Evolutionary conservation across 2,329 filamentous ascomycete genomes (phyloP).

Genomic region (Microdochium trichocladiopsis): DNA sequence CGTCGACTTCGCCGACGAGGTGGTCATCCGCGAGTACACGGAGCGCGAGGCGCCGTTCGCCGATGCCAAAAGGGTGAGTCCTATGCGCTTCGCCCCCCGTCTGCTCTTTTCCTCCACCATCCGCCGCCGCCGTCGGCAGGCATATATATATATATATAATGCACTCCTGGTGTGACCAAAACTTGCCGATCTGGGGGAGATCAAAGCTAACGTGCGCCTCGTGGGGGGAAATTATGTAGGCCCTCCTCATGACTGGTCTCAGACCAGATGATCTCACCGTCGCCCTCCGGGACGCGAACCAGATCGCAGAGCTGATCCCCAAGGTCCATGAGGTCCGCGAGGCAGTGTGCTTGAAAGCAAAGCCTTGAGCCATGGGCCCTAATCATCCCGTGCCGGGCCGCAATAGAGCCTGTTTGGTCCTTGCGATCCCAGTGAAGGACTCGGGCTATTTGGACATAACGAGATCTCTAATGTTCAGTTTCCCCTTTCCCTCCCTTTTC

Average conservation of each 20-base stretch:
- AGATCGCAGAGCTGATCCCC: conserved; percentile 54
- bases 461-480: too few species aligned
- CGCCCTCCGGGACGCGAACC: conserved; percentile 63
- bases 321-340: conserved; percentile 56
- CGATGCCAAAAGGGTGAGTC: conserved; percentile 61
- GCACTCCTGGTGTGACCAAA: too few species aligned
- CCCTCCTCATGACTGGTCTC: conserved; percentile 26
- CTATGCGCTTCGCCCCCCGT: conserved; percentile 1
- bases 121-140: too few species aligned
- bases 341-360: conserved; percentile 14
- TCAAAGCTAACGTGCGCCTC: too few species aligned
- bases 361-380: background rate
- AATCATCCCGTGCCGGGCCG: too few species aligned
- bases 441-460: too few species aligned
- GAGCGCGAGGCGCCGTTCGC: conserved; percentile 79
- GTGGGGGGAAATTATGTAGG: too few species aligned
- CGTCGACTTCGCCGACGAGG: conserved; percentile 73
- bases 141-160: too few species aligned
- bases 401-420: too few species aligned
- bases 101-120: conserved; percentile 1
- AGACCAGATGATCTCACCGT: conserved; percentile 59
- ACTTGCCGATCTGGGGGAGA: too few species aligned
- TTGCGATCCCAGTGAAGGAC: too few species aligned
- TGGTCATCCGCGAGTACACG: conserved; percentile 84
- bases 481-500: too few species aligned